Evolutionary conservation across 2,329 filamentous ascomycete genomes (phyloP), one percentile per base, ranked within the genome.

Genomic region (Endocalyx cinctus): DNA sequence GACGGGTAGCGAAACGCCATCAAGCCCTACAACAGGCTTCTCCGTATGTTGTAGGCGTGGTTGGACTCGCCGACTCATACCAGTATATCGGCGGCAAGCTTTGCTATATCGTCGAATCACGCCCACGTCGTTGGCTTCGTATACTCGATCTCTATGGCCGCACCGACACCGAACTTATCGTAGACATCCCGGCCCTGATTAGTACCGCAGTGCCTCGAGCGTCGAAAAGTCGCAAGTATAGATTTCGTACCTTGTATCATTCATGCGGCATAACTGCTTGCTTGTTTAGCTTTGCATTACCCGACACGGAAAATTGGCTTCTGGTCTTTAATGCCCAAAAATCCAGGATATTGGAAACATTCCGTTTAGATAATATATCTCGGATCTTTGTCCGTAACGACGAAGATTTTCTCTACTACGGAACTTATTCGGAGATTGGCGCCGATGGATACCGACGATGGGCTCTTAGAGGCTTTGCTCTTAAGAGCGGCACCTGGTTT

Each of bases 321-420:
- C 51, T 82, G 10, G 64, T 73, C 6, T 63, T 75, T 37, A 64
- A 70, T 35, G 54, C 69, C 4, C 45, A 50, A 33, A 50, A 52
- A 5, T 46, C 54, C 18, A 54, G 58, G 16, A 41, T 78, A 12
- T 47, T 75, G 3, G 55, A 70, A 10, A 56, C 53, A 11, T 52
- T 53, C 18, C 57, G 37, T 28, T 55, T 79, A 25, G 49, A 60
- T 12, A 70, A 69, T 17, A 65, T 63, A 3, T 60, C 66, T 17
- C 77, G 73, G 39, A 58, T 87, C 2, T 85, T 87, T 52, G 80
- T 83, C 4, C 73, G 83, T 8, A 82, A 86, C 41, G 75, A 77
- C 38, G 47, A 55, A 2, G 49, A 67, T 2, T 79, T 74, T 52
- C 63, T 88, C 3, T 82, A 80, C 48, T 83, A 76, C 45, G 84